A percentile compares a stretch with the other conserved stretches of the same genome.
Evolutionary conservation across 257 asterid genomes (phyloP).

Genomic region (Craterostigma plantagineum): DNA sequence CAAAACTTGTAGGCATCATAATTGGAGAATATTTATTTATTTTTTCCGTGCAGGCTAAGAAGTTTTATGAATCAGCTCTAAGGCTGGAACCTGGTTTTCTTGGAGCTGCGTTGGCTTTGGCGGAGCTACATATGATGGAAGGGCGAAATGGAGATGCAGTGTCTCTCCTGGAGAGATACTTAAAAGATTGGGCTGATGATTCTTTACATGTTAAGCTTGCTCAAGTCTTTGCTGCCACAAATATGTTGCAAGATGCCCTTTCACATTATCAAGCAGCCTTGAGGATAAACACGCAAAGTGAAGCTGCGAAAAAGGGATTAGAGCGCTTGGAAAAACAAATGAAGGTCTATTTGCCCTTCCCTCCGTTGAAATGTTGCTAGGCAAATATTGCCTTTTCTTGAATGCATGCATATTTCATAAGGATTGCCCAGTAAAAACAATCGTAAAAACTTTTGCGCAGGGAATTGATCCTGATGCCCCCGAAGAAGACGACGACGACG

Average conservation of each 20-base stretch:
- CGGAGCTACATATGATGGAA: conserved; percentile 86
- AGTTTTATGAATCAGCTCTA: conserved; percentile 89
- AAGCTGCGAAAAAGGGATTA: conserved; percentile 77
- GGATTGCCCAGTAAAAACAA: too few species aligned
- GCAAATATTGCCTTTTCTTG: too few species aligned
- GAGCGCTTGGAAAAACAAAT: conserved; percentile 93
- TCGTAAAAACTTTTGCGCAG: conserved; percentile 18
- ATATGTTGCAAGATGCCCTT: conserved; percentile 82
- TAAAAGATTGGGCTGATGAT: conserved; percentile 93
- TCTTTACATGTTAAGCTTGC: conserved; percentile 92
- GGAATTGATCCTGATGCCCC: conserved; percentile 98
- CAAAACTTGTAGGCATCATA: not conserved
- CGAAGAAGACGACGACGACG: conserved; percentile 90
- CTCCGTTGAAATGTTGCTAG: too few species aligned
- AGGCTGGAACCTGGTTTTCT: conserved; percentile 95
- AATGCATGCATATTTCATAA: too few species aligned
- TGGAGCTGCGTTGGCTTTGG: conserved; percentile 94
- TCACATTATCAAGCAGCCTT: conserved; percentile 90
- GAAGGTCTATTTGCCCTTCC: too few species aligned
- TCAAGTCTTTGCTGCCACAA: conserved; percentile 84
- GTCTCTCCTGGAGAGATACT: conserved; percentile 66
- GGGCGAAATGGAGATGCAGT: conserved; percentile 92
- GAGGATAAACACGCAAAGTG: conserved; percentile 78
- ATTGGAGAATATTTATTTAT: not conserved
- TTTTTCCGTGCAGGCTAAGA: conserved; percentile 53